phyloP scores from a whole-genome alignment of 331 rosid genomes.

The Malus hybrid region DNA sequence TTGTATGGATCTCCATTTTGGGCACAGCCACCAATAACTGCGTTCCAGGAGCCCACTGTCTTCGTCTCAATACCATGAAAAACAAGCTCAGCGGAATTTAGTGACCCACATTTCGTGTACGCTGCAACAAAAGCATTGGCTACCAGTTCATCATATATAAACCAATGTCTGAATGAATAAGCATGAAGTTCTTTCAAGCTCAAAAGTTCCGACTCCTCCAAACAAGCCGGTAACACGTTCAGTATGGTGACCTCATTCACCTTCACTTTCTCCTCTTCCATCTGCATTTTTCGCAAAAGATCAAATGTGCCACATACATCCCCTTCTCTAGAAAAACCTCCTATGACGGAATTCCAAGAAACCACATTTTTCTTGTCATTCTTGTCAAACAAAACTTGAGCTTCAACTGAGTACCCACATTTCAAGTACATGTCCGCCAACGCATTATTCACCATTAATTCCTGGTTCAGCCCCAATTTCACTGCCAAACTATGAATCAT shows the following conservation, averaged over 20 bases:
- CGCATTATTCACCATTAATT: constrained; percentile 59
- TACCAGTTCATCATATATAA: constrained; percentile 49
- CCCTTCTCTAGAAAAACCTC: constrained; percentile 65
- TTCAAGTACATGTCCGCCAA: constrained; percentile 74
- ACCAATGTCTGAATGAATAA: constrained; percentile 47
- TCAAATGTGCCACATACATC: constrained; percentile 36
- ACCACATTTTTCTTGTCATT: constrained; percentile 53
- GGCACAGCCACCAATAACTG: constrained; percentile 57
- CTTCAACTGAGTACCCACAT: constrained; percentile 53
- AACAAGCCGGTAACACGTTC: constrained; percentile 67
- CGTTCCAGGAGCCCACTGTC: constrained; percentile 82
- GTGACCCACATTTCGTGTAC: constrained; percentile 58
- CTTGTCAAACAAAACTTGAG: constrained; percentile 35
- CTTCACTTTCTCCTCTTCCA: constrained; percentile 31
- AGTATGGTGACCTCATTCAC: constrained; percentile 61
- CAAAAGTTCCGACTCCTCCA: constrained; percentile 29
- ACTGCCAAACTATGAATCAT: constrained; percentile 69
- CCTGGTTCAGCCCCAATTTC: constrained; percentile 46
- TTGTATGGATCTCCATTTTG: constrained; percentile 69
- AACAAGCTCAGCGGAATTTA: constrained; percentile 49
- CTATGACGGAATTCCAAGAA: constrained; percentile 79
- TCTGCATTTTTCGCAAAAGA: constrained; percentile 54
- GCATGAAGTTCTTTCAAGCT: constrained; percentile 64
- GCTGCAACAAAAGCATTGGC: constrained; percentile 71
- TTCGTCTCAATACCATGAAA: constrained; percentile 41